A percentile compares a stretch with the other conserved stretches of the same genome.
Evolutionary conservation across 1,139 yeast genomes (phyloP).

Genomic region (Starmera stellimalicola): DNA sequence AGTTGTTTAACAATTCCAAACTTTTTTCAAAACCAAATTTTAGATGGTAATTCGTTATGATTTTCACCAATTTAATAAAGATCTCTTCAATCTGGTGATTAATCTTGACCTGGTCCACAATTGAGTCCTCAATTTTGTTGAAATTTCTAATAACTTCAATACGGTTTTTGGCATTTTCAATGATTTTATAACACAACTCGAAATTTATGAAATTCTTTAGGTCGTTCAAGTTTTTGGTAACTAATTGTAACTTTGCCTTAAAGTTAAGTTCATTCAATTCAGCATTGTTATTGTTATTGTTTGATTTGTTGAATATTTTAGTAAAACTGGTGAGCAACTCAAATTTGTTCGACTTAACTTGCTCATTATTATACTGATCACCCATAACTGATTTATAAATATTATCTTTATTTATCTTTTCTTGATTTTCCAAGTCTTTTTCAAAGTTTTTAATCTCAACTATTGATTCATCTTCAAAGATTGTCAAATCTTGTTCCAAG

Average conservation of each 20-base stretch:
- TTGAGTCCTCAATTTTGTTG: slow-evolving; percentile 16
- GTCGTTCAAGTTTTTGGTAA: slow-evolving; percentile 32
- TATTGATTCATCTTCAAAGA: slow-evolving; percentile 23
- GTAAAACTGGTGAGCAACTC: slow-evolving; percentile 47
- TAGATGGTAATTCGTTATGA: slow-evolving; percentile 65
- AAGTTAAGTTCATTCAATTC: slow-evolving; percentile 37
- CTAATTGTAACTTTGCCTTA: slow-evolving; percentile 44
- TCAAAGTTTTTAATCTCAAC: slow-evolving; percentile 15
- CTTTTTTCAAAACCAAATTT: slow-evolving; percentile 81
- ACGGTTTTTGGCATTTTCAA: slow-evolving; percentile 33
- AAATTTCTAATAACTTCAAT: slow-evolving; percentile 25
- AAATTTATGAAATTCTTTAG: slow-evolving; percentile 34
- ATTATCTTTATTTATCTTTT: slow-evolving; percentile 22
- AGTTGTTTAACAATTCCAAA: slow-evolving; percentile 53
- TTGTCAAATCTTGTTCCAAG: slow-evolving; percentile 28
- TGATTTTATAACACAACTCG: slow-evolving; percentile 33
- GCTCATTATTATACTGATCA: slow-evolving; percentile 17
- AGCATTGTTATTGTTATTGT: slow-evolving; percentile 18
- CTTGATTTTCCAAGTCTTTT: slow-evolving; percentile 11
- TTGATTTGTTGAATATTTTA: slow-evolving; percentile 45
- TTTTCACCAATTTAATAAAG: slow-evolving; percentile 55
- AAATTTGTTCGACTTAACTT: slow-evolving; percentile 24
- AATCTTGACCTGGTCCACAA: slow-evolving; percentile 20
- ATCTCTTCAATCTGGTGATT: slow-evolving; percentile 38
- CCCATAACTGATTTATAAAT: slow-evolving; percentile 30